These are phyloP conservation scores for Nyctanthes arbortristis DNA, from an alignment of 257 asterid species.

Conservation along the genomic window DNA sequence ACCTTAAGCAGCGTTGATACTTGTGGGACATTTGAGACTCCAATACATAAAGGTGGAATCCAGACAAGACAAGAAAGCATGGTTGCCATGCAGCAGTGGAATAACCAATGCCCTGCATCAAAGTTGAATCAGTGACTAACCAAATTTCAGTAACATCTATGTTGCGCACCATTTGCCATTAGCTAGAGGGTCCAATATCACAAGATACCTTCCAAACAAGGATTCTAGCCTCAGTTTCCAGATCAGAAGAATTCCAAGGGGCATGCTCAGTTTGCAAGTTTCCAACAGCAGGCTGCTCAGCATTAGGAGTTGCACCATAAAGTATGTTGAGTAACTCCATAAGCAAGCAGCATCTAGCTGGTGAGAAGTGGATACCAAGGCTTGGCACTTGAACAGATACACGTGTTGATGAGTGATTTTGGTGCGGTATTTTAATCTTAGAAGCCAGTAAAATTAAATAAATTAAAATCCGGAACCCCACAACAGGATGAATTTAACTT, in stretches of 20 bases:
- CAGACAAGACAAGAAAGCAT: constrained; percentile 82
- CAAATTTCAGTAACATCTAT: constrained; percentile 11
- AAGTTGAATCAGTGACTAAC: constrained; percentile 25
- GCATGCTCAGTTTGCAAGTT: constrained; percentile 53
- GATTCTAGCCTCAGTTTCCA: constrained; percentile 80
- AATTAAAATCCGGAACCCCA: constrained; percentile 12
- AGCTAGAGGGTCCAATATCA: constrained; percentile 25
- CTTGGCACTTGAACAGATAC: constrained; percentile 88
- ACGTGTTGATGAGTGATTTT: constrained; percentile 82
- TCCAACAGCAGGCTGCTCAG: constrained; percentile 56
- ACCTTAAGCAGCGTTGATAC: constrained; percentile 96
- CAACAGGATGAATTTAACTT: background rate
- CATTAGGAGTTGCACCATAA: constrained; percentile 55
- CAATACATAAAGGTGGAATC: constrained; percentile 80
- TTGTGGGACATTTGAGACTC: constrained; percentile 82
- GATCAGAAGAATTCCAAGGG: constrained; percentile 88
- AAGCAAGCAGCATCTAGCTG: constrained; percentile 76
- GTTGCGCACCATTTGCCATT: constrained; percentile 4
- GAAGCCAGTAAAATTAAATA: constrained; percentile 21
- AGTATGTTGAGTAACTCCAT: constrained; percentile 63
- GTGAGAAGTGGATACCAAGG: constrained; percentile 95
- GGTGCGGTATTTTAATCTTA: constrained; percentile 88
- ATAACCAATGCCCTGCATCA: constrained; percentile 93
- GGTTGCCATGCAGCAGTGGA: constrained; percentile 98
- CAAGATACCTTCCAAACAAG: constrained; percentile 91